Conservation (phyloP, 2,329 filamentous ascomycete species). For the Paradendryphiella salina region DNA sequence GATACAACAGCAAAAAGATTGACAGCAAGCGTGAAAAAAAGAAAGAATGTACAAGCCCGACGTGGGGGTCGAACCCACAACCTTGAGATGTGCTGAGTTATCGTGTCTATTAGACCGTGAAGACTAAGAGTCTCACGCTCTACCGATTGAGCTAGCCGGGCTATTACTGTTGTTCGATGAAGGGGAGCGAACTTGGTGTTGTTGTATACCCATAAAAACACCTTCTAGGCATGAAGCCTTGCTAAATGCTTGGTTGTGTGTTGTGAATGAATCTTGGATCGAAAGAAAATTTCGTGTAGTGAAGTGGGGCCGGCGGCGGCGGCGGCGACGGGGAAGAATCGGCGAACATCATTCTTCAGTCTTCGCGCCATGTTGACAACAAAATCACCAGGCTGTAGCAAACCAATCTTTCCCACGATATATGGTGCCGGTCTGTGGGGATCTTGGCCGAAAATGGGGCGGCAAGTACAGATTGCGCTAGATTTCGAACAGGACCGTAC, state of each 20-base stretch:
- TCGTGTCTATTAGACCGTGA: conserved; percentile 16
- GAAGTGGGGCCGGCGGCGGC: conserved; percentile 6
- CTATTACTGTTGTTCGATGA: conserved; percentile 10
- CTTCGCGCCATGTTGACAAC: background rate
- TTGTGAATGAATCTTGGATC: background rate
- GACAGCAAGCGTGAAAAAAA: background rate
- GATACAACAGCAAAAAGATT: background rate
- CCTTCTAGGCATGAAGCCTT: background rate
- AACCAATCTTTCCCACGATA: background rate
- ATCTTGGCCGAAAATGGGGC: background rate
- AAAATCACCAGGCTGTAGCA: background rate
- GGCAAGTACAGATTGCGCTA: background rate
- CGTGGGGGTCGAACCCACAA: conserved; percentile 23
- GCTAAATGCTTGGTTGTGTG: background rate
- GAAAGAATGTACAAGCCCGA: conserved; percentile 9
- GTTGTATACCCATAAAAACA: accelerated
- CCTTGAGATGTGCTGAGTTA: conserved; percentile 17
- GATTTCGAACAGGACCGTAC: background rate
- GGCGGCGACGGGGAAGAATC: conserved; percentile 5
- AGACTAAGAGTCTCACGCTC: conserved; percentile 48
- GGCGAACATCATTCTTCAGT: conserved; percentile 4
- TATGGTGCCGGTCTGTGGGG: background rate
- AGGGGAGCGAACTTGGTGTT: background rate
- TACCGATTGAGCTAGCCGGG: conserved; percentile 43
- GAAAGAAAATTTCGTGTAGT: conserved; percentile 3